phyloP scores from a whole-genome alignment of 1,284 basidiomycete genomes.

The Peniophora sp. region DNA sequence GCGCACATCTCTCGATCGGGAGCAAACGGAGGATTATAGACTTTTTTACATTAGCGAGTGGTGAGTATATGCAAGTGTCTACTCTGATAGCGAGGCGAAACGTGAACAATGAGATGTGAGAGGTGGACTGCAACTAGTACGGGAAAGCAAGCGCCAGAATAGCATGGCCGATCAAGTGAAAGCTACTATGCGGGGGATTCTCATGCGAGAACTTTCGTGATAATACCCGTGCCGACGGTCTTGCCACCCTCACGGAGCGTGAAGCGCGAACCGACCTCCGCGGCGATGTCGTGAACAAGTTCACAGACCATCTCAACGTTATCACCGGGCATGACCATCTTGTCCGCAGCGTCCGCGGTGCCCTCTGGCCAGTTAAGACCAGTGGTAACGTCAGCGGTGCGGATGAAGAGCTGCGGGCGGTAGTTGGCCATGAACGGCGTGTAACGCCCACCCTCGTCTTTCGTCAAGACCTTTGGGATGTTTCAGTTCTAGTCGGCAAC shows the following conservation, averaged over 20 bases:
- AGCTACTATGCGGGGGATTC: conserved; percentile 4
- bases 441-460: conserved; percentile 97
- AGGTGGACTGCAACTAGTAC: not conserved
- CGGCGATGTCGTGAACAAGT: conserved; percentile 84
- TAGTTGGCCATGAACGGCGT: conserved; percentile 98
- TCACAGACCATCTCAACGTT: conserved; percentile 91
- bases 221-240: conserved; percentile 90
- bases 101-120: not conserved
- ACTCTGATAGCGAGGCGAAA: not conserved
- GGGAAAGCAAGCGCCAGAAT: not conserved
- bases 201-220: conserved; percentile 71
- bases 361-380: conserved; percentile 84
- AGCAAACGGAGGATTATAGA: too few relatives aligned
- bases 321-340: conserved; percentile 97
- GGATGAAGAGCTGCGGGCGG: conserved; percentile 93
- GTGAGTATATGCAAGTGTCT: not conserved
- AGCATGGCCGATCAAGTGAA: conserved; percentile 2
- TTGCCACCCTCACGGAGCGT: conserved; percentile 96
- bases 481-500: not conserved
- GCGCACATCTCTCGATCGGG: not conserved
- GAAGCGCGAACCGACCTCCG: conserved; percentile 91
- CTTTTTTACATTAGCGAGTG: not conserved
- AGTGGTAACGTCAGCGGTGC: conserved; percentile 92
- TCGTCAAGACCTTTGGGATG: conserved; percentile 69
- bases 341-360: conserved; percentile 67